Evolutionary conservation across 352 stramenopile species (phyloP).

Genomic region (Phytophthora quininea): DNA sequence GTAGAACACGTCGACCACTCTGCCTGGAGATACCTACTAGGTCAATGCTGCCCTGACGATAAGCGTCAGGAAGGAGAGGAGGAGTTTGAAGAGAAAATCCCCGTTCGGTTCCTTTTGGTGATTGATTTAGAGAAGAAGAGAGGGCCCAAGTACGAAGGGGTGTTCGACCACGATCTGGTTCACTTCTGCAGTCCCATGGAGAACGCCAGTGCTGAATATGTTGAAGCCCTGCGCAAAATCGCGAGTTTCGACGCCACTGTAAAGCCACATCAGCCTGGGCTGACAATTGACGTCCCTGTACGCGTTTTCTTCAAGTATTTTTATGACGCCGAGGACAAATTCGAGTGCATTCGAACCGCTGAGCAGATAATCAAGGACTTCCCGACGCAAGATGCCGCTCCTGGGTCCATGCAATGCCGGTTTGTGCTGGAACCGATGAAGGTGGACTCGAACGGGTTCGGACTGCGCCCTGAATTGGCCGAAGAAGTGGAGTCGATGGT

Average conservation of each 20-base stretch:
- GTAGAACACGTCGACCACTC: not conserved
- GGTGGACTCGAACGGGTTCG: not conserved
- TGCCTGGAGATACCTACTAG: slow-evolving; percentile 24
- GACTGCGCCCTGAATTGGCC: not conserved
- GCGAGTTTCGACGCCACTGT: not conserved
- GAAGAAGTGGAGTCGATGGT: not conserved
- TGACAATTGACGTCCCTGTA: not conserved
- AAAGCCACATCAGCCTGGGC: not conserved
- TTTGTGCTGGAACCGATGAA: not conserved
- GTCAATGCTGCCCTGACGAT: slow-evolving; percentile 21
- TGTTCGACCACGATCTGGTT: not conserved
- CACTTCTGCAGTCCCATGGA: not conserved
- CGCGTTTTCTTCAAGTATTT: not conserved
- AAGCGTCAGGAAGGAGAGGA: slow-evolving; percentile 9
- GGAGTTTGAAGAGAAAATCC: slow-evolving; percentile 19
- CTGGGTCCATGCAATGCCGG: not conserved
- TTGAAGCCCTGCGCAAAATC: not conserved
- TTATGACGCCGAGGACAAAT: not conserved
- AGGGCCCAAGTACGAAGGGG: no score
- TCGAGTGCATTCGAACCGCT: not conserved
- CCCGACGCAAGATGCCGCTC: not conserved
- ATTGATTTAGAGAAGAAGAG: not conserved
- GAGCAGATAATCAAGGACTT: not conserved
- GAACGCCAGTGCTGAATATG: not conserved
- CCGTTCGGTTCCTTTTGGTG: not conserved